These are phyloP conservation scores for Rhizopus delemar DNA, from an alignment of 371 early-diverging fungal genomes.

Conservation along the genomic window DNA sequence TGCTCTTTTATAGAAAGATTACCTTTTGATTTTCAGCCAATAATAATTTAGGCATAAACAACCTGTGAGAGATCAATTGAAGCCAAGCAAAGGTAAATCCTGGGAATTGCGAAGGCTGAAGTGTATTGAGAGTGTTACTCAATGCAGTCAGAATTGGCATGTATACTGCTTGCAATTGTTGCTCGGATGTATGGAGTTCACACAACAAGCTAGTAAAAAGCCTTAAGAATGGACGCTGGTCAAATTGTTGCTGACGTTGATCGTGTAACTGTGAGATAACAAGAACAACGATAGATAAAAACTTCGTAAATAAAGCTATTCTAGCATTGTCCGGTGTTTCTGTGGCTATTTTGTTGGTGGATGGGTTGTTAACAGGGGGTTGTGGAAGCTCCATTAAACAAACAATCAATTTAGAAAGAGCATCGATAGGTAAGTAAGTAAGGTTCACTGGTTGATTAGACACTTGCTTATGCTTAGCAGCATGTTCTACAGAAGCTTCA, in stretches of 20 bases:
- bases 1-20: conserved; percentile 1
- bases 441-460: conserved; percentile 48
- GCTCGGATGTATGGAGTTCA: conserved; percentile 76
- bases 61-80: conserved; percentile 87
- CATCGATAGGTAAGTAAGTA: conserved; percentile 80
- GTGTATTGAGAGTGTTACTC: conserved; percentile 79
- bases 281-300: conserved; percentile 82
- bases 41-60: conserved; percentile 89
- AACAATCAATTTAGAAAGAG: conserved; percentile 80
- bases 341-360: background rate
- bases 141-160: conserved; percentile 72
- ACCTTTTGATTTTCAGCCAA: conserved; percentile 71
- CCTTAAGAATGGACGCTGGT: conserved; percentile 91
- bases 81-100: conserved; percentile 98
- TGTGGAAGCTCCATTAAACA: conserved; percentile 62
- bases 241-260: conserved; percentile 75
- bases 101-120: conserved; percentile 87
- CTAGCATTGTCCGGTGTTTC: conserved; percentile 41
- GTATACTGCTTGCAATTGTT: conserved; percentile 68
- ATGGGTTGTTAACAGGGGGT: conserved; percentile 40
- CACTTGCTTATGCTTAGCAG: conserved; percentile 62
- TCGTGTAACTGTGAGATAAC: conserved; percentile 85
- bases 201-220: conserved; percentile 82
- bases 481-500: conserved; percentile 79
- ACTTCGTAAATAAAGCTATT: conserved; percentile 68